Percentiles rank a stretch among this genome's conserved stretches.
phyloP scores from a whole-genome alignment of 345 rosid species.

The Melaleuca alternifolia region DNA sequence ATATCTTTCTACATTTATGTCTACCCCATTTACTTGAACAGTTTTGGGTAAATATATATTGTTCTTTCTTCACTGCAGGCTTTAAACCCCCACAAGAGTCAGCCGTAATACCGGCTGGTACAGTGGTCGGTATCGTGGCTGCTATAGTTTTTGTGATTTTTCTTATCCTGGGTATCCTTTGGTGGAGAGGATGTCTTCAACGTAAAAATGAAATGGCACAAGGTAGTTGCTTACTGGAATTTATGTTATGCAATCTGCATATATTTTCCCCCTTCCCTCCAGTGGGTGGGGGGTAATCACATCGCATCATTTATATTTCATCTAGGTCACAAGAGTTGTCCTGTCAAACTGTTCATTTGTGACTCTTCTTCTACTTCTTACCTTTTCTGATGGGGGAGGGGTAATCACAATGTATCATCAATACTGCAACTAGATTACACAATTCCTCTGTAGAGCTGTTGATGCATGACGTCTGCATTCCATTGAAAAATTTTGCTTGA shows the following conservation, averaged over 20 bases:
- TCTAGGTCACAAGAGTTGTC: no score
- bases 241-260: neutral
- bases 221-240: neutral
- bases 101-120: neutral
- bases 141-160: neutral
- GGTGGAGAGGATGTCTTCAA: slow-evolving; percentile 3
- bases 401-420: no score
- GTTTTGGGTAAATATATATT: no score
- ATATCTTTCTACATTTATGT: neutral
- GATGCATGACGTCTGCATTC: no score
- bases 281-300: no score
- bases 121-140: slow-evolving; percentile 2
- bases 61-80: neutral
- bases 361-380: neutral
- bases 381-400: neutral
- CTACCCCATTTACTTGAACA: neutral
- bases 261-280: no score
- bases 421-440: no score
- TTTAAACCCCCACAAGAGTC: neutral
- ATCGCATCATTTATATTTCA: no score
- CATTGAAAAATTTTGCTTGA: no score
- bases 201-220: neutral
- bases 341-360: no score
- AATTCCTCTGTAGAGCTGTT: no score
- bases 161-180: neutral